Evolutionary conservation across 371 early-diverging fungal species (phyloP).

Genomic region (Lichtheimia corymbifera): DNA sequence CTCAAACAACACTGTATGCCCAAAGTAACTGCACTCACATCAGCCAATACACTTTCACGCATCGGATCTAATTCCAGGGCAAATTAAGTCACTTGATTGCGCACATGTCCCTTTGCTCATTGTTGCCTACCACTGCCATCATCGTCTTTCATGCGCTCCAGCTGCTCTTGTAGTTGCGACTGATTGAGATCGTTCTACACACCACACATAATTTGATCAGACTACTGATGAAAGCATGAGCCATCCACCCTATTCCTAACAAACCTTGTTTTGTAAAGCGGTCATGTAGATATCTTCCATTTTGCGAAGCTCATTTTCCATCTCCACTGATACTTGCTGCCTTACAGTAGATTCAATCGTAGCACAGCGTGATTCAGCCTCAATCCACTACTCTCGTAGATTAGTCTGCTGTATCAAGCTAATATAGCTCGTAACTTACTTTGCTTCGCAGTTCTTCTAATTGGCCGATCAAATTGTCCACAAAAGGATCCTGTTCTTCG

Average conservation of each 20-base stretch:
- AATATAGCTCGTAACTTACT: neutral
- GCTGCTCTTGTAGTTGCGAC: slow-evolving; percentile 9
- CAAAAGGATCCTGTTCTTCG: slow-evolving; percentile 47
- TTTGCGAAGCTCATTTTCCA: slow-evolving; percentile 40
- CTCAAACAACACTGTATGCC: neutral
- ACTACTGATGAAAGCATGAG: no score
- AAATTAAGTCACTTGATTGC: neutral
- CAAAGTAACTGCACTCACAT: slow-evolving; percentile 6
- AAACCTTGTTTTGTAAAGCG: slow-evolving; percentile 36
- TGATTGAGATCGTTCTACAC: slow-evolving; percentile 21
- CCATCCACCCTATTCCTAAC: neutral
- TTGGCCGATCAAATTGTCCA: slow-evolving; percentile 42
- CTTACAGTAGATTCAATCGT: slow-evolving; percentile 59
- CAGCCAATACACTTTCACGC: slow-evolving; percentile 5
- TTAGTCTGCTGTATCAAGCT: neutral
- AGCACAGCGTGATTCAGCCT: slow-evolving; percentile 56
- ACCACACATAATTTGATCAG: neutral
- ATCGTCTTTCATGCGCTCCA: slow-evolving; percentile 5
- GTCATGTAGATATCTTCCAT: slow-evolving; percentile 46
- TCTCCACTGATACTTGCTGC: slow-evolving; percentile 48
- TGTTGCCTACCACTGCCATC: slow-evolving; percentile 5
- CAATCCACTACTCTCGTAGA: slow-evolving; percentile 39
- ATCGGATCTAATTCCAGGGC: slow-evolving; percentile 2
- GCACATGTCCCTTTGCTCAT: neutral
- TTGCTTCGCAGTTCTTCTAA: slow-evolving; percentile 53